A percentile compares a stretch with the other conserved stretches of the same genome.
phyloP scores from a whole-genome alignment of 1,284 basidiomycete genomes.

The Abortiporus biennis region DNA sequence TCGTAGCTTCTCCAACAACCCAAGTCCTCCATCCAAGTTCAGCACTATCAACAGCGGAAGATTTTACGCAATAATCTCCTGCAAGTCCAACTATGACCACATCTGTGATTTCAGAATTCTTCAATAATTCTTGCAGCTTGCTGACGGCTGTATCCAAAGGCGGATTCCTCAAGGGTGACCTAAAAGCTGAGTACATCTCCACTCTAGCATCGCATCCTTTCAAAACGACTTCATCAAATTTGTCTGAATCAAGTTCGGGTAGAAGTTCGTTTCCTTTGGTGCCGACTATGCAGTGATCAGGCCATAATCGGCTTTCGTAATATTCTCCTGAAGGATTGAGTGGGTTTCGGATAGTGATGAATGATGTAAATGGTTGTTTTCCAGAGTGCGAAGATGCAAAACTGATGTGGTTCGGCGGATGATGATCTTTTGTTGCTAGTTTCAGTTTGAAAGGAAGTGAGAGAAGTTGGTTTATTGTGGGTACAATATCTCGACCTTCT shows the following conservation, averaged over 20 bases:
- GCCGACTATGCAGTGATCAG: slow-evolving; percentile 50
- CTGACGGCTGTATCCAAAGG: slow-evolving; percentile 27
- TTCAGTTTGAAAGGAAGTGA: slow-evolving; percentile 30
- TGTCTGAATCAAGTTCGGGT: slow-evolving; percentile 25
- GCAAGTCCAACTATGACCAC: slow-evolving; percentile 55
- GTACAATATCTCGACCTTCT: slow-evolving; percentile 38
- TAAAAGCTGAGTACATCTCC: slow-evolving; percentile 50
- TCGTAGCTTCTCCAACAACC: slow-evolving; percentile 29
- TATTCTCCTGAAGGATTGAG: slow-evolving; percentile 23
- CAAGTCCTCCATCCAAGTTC: slow-evolving; percentile 36
- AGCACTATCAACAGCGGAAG: slow-evolving; percentile 36
- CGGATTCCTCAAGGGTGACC: slow-evolving; percentile 28
- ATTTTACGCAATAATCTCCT: slow-evolving; percentile 53
- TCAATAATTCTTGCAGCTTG: slow-evolving; percentile 29
- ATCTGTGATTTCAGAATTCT: slow-evolving; percentile 28
- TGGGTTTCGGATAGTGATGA: slow-evolving; percentile 28
- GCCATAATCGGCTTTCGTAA: slow-evolving; percentile 49
- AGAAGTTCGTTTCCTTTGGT: slow-evolving; percentile 38
- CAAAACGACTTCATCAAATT: slow-evolving; percentile 26
- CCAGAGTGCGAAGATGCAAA: slow-evolving; percentile 51
- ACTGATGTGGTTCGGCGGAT: slow-evolving; percentile 55
- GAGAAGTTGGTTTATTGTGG: slow-evolving; percentile 39
- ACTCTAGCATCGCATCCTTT: slow-evolving; percentile 32
- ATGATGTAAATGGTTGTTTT: slow-evolving; percentile 33
- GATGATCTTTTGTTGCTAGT: slow-evolving; percentile 45